A percentile compares a stretch with the other conserved stretches of the same genome.
Evolutionary conservation across 2,329 filamentous ascomycete genomes (phyloP).

Genomic region (Stagonosporopsis vannaccii): DNA sequence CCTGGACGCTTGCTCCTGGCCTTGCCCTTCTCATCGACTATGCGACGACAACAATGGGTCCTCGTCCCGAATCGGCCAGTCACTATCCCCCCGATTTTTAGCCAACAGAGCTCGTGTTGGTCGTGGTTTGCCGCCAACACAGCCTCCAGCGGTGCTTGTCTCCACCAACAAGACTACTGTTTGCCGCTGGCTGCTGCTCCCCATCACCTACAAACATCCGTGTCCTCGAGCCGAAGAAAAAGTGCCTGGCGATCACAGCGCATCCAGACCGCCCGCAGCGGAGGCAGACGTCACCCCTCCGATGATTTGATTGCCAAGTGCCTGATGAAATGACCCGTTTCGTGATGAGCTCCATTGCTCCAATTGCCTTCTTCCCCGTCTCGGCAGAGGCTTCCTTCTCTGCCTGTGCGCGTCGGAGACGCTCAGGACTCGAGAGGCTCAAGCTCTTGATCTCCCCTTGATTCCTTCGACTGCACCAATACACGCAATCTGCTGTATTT

Average conservation of each 20-base stretch:
- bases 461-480: not conserved
- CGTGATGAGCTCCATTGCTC: conserved; percentile 9
- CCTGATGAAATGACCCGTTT: conserved; percentile 9
- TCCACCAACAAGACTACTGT: not conserved
- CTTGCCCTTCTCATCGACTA: conserved; percentile 6
- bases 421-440: not conserved
- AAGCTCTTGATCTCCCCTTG: conserved; percentile 4
- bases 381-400: conserved; percentile 5
- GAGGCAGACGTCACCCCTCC: conserved; percentile 8
- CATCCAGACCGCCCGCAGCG: conserved; percentile 2
- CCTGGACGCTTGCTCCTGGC: conserved; percentile 11
- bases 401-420: conserved; percentile 7
- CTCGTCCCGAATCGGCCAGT: conserved; percentile 13
- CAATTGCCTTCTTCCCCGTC: conserved; percentile 8
- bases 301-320: conserved; percentile 12
- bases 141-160: conserved; percentile 17
- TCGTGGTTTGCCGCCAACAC: conserved; percentile 17
- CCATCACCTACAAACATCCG: not conserved
- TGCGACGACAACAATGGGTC: conserved; percentile 13
- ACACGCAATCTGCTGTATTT: not conserved
- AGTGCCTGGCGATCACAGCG: conserved; percentile 13
- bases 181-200: conserved; percentile 9
- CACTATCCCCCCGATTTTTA: conserved; percentile 1
- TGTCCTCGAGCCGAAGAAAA: conserved; percentile 6
- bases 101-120: not conserved